Percentiles rank a stretch among this genome's conserved stretches.
Evolutionary conservation across 805 yeast genomes (phyloP).

Genomic region (Grigorovia transvaalensis): DNA sequence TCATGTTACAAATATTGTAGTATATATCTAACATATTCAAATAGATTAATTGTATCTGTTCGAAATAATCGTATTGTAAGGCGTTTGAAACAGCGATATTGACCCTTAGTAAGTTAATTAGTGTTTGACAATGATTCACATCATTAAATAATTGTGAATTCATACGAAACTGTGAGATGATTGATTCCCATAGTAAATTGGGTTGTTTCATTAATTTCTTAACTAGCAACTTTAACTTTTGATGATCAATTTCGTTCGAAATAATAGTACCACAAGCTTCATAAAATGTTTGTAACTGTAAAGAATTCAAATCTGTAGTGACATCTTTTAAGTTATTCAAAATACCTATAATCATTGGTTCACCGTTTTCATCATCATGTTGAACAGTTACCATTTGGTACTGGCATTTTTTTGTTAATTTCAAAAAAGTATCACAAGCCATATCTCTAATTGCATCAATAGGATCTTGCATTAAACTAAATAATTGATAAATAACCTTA

Average conservation of each 20-base stretch:
- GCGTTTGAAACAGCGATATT: conserved; percentile 91
- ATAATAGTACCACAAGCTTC: conserved; percentile 91
- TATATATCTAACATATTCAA: conserved; percentile 80
- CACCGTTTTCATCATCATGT: conserved; percentile 50
- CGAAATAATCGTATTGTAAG: conserved; percentile 74
- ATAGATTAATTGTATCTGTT: conserved; percentile 75
- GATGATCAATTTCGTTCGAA: conserved; percentile 64
- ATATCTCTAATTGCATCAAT: conserved; percentile 98
- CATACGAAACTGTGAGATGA: conserved; percentile 66
- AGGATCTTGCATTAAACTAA: conserved; percentile 97
- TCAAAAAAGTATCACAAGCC: conserved; percentile 98
- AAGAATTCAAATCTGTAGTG: conserved; percentile 85
- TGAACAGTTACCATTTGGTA: conserved; percentile 83
- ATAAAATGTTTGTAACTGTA: conserved; percentile 90
- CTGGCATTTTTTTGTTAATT: conserved; percentile 86
- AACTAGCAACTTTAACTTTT: conserved; percentile 55
- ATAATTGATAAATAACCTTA: conserved; percentile 85
- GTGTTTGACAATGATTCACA: conserved; percentile 72
- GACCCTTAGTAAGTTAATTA: conserved; percentile 84
- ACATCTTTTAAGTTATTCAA: conserved; percentile 66
- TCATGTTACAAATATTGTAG: conserved; percentile 71
- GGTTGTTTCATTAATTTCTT: conserved; percentile 76
- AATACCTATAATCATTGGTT: conserved; percentile 82
- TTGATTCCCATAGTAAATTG: conserved; percentile 82
- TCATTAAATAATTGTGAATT: conserved; percentile 66